Base-by-base conservation (phyloP, 768 basidiomycete genomes). In the Dioszegia aurantiaca region DNA sequence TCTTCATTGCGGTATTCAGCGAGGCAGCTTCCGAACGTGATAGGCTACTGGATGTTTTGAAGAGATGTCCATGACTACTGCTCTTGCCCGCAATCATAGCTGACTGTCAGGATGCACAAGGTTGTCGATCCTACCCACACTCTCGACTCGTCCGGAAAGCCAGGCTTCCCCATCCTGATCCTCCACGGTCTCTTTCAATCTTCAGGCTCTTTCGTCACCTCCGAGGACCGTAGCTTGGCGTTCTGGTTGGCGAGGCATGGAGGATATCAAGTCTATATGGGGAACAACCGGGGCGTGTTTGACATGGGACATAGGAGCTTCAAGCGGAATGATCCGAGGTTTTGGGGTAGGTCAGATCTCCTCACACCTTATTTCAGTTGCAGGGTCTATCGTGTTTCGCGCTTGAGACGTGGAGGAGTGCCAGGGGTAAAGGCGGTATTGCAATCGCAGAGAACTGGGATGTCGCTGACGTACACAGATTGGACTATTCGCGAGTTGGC, bases 401-500 rank as follows among this genome's bases (percentile, higher is more conserved):
- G n/a, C n/a, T n/a, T n/a, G n/a, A n/a, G n/a, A n/a, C n/a, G n/a
- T n/a, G n/a, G n/a, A n/a, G 33, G 21, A 23, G 10, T 12, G 49
- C 14, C n/a, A 11, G 43, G 4, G 45, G 23, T 23, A 26, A 26
- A 41, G 9, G 36, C 4, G 21, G 37, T 0, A 19, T 17, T 21
- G 4, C 6, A 24, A 16, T 45, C 21, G 26, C 5, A 43, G 14
- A 11, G 10, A 27, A 37, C 31, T 9, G 9, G 31, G 12, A 39
- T 24, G 27, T 19, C 4, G 53, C 31, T 42, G 31, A 56, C 37
- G 3, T 42, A 6, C 16, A 16, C 52, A 80, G 80, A 82, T 60
- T 82, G 80, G 80, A 81, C 81, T 16, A 81, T 81, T 56, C 67
- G 80, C 8, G 81, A 81, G 56, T 67, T 81, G 28, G 80, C 81